These are phyloP conservation scores for Ustilaginoidea virens DNA, from an alignment of 2,329 filamentous ascomycete species.

Conservation along the genomic window DNA sequence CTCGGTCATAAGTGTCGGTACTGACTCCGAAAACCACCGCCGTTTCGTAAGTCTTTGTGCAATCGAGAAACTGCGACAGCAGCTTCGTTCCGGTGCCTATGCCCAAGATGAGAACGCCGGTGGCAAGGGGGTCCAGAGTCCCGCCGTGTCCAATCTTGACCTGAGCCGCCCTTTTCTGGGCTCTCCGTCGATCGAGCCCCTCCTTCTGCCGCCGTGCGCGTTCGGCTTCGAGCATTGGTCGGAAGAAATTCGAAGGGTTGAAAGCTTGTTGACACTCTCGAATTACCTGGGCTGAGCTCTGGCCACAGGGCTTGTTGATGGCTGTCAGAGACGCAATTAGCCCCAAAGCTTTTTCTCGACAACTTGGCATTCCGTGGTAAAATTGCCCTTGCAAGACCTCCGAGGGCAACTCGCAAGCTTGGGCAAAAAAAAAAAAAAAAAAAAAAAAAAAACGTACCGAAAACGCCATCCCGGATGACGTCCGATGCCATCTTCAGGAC, in stretches of 20 bases:
- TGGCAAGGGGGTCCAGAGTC: slow-evolving; percentile 86
- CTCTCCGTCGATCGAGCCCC: slow-evolving; percentile 42
- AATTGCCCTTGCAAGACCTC: too few relatives aligned
- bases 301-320: slow-evolving; percentile 79
- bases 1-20: slow-evolving; percentile 82
- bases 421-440: too few relatives aligned
- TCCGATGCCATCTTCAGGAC: slow-evolving; percentile 37
- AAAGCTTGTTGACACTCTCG: slow-evolving; percentile 77
- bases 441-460: too few relatives aligned
- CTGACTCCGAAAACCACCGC: slow-evolving; percentile 80
- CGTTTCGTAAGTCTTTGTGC: slow-evolving; percentile 88
- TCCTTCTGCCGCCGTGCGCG: slow-evolving; percentile 39
- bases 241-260: slow-evolving; percentile 66
- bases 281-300: slow-evolving; percentile 81
- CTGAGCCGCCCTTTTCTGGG: slow-evolving; percentile 43
- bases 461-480: slow-evolving; percentile 39
- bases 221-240: slow-evolving; percentile 57
- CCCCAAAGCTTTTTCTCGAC: too few relatives aligned
- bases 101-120: slow-evolving; percentile 80
- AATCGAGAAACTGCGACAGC: slow-evolving; percentile 63
- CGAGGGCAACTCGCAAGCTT: too few relatives aligned
- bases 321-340: slow-evolving; percentile 31
- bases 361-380: too few relatives aligned
- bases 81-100: slow-evolving; percentile 78
- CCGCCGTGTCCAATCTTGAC: slow-evolving; percentile 96